Percentiles rank a stretch among this genome's conserved stretches.
phyloP scores from a whole-genome alignment of 2,329 filamentous ascomycete genomes.

The Zasmidium citrigriseum region DNA sequence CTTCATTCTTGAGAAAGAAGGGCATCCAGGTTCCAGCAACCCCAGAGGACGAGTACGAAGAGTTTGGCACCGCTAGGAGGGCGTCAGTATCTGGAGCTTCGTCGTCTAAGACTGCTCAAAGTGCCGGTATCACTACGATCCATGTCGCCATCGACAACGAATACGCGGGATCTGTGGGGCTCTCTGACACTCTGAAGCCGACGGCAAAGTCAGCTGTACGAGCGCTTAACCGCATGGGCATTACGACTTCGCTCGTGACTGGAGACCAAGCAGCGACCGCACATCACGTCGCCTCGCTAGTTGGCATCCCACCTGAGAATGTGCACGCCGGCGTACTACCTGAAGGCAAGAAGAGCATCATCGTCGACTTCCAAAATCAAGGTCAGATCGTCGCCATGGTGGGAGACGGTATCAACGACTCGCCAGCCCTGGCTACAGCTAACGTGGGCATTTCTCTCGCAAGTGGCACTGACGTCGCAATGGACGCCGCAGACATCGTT shows the following conservation, averaged over 20 bases:
- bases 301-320: constrained; percentile 74
- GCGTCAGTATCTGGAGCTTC: constrained; percentile 27
- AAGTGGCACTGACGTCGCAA: constrained; percentile 91
- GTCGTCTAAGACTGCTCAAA: constrained; percentile 43
- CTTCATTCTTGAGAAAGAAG: constrained; percentile 71
- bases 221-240: constrained; percentile 79
- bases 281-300: constrained; percentile 74
- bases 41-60: constrained; percentile 55
- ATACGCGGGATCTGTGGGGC: constrained; percentile 79
- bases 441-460: constrained; percentile 91
- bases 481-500: constrained; percentile 95
- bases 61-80: constrained; percentile 28
- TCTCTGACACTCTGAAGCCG: constrained; percentile 89
- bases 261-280: constrained; percentile 88
- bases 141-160: constrained; percentile 82
- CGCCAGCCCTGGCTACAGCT: constrained; percentile 87
- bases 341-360: constrained; percentile 84
- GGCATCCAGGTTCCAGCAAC: constrained; percentile 62
- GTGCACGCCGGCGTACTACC: constrained; percentile 89
- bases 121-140: constrained; percentile 80
- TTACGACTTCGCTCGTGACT: constrained; percentile 88
- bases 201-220: constrained; percentile 78
- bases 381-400: constrained; percentile 92
- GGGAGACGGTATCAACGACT: constrained; percentile 98
- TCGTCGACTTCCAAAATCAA: constrained; percentile 71